Base-by-base conservation (phyloP, 805 yeast species). In the Diddensiella transvaalensis region DNA sequence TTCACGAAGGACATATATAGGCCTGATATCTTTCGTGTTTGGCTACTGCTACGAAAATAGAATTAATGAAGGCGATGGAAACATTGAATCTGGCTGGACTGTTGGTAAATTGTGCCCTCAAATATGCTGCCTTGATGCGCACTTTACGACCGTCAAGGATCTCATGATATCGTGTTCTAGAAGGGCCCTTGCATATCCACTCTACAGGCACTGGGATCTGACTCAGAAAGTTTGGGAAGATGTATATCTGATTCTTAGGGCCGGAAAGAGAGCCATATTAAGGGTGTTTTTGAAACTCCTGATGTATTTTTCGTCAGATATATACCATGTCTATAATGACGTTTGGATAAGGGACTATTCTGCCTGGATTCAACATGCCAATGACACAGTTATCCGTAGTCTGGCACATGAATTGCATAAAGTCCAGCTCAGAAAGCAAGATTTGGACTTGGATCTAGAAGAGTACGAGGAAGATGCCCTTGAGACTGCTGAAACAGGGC, bases 81-180 rank as follows among this genome's bases (percentile, higher is more conserved):
- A 80, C 15, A 80, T 86, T 3, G 99, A 93, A 65, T 85, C 95
- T 49, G 87, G 95, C 0, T 93, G 99, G 99, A 82, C 91, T 0
- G 76, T 93, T 3, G 99, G 99, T 1, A 89, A 85, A 56, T 58
- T 93, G 19, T 70, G 82, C 0, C 96, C 98, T 1, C 93, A 87
- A 58, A 66, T 91, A 33, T 64, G 89, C 4, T 80, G 75, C 55
- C 67, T 93, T 26, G 98, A 89, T 62, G 54, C 57, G n/a, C 38
- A 48, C 26, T 66, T 68, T 30, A 39, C 60, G 1, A 60, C 77
- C 24, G 71, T 91, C 32, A 71, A 69, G 43, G 78, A 82, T 0
- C 60, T 82, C 0, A 72, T 85, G 4, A 60, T 82, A 0, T 80
- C 91, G 0, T 74, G 85, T 58, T 69, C 83, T 0, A 72, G 95